These are phyloP conservation scores for Ophiocordyceps camponoti-saundersi DNA, from an alignment of 2,329 filamentous ascomycete species.

Conservation along the genomic window DNA sequence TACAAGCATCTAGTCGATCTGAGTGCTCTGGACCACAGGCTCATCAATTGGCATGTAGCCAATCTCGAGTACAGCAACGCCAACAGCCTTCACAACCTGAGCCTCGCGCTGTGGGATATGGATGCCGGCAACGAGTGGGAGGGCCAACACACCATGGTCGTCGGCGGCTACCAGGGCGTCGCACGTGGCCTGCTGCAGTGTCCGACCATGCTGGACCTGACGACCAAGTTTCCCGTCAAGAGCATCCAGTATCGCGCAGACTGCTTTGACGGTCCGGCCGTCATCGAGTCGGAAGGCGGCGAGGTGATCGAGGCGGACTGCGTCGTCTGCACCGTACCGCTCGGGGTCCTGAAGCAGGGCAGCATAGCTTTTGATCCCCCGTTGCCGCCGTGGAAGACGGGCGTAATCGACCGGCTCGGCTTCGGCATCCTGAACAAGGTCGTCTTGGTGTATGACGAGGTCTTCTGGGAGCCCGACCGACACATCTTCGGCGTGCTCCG, in stretches of 20 bases:
- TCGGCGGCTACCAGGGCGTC: slow-evolving; percentile 86
- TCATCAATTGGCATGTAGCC: slow-evolving; percentile 96
- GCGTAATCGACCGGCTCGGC: slow-evolving; percentile 66
- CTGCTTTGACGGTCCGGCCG: slow-evolving; percentile 28
- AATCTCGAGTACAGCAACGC: slow-evolving; percentile 98
- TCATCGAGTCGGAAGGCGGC: slow-evolving; percentile 63
- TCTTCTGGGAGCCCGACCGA: slow-evolving; percentile 79
- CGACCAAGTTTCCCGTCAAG: slow-evolving; percentile 54
- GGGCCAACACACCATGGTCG: slow-evolving; percentile 80
- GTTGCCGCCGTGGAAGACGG: slow-evolving; percentile 73
- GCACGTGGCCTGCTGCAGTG: slow-evolving; percentile 71
- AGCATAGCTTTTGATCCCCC: slow-evolving; percentile 74
- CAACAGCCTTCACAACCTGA: slow-evolving; percentile 70
- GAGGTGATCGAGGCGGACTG: slow-evolving; percentile 66
- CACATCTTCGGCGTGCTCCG: slow-evolving; percentile 92
- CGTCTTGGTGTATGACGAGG: slow-evolving; percentile 69
- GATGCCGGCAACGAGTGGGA: slow-evolving; percentile 97
- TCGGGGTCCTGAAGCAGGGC: slow-evolving; percentile 80
- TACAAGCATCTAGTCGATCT: slow-evolving; percentile 73
- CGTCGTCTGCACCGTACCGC: slow-evolving; percentile 76
- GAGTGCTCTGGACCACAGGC: slow-evolving; percentile 68
- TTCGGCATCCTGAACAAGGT: slow-evolving; percentile 95
- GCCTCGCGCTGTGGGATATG: slow-evolving; percentile 86
- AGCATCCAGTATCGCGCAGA: slow-evolving; percentile 48
- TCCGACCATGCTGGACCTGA: slow-evolving; percentile 62